phyloP scores from a whole-genome alignment of 306 rosid species.

The Betula pendula region DNA sequence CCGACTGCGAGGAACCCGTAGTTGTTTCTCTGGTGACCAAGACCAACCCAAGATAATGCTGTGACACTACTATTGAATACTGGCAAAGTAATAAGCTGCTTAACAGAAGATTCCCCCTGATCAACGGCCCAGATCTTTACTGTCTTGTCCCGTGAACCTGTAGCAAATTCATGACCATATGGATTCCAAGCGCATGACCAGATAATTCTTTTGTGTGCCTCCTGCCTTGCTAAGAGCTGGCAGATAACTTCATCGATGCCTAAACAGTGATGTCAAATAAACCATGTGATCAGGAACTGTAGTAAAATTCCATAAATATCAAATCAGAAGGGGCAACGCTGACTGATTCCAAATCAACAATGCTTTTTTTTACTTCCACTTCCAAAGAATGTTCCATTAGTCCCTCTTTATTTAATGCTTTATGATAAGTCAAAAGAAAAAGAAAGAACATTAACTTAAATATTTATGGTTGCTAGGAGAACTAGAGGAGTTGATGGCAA shows the following conservation, averaged over 20 bases:
- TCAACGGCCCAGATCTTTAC: constrained; percentile 80
- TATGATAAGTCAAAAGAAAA: background rate
- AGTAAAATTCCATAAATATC: background rate
- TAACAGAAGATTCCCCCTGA: constrained; percentile 46
- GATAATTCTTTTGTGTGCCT: constrained; percentile 95
- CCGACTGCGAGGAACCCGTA: constrained; percentile 83
- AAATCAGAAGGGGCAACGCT: background rate
- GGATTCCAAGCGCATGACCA: constrained; percentile 99
- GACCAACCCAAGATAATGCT: constrained; percentile 69
- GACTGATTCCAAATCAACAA: background rate
- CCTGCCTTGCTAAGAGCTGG: constrained; percentile 68
- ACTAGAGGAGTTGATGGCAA: background rate
- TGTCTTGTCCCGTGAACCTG: constrained; percentile 84
- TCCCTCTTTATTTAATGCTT: background rate
- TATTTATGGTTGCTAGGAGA: background rate
- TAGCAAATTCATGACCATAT: constrained; percentile 79
- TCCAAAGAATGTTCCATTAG: background rate
- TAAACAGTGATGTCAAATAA: constrained; percentile 34
- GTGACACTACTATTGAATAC: constrained; percentile 73
- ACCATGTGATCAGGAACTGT: constrained; percentile 16
- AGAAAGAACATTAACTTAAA: background rate
- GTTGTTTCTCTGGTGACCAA: constrained; percentile 25
- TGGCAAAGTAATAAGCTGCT: constrained; percentile 55
- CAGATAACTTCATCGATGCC: constrained; percentile 55
- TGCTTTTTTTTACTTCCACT: background rate